These are phyloP conservation scores for Cystobasidium tubakii DNA, from an alignment of 768 basidiomycete genomes.

Conservation along the genomic window DNA sequence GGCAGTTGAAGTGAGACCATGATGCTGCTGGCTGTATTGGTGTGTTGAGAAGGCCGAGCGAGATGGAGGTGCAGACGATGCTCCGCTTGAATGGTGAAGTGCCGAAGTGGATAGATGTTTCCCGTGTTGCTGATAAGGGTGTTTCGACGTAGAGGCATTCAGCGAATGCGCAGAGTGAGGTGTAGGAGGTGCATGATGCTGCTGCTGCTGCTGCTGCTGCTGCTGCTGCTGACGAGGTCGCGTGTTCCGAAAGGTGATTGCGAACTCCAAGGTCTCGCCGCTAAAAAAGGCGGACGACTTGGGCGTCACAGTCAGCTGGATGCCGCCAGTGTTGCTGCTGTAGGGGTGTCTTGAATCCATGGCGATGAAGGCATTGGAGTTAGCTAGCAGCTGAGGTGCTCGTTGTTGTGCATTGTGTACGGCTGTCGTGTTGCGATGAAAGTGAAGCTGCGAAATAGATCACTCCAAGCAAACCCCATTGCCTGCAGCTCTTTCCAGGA, in stretches of 20 bases:
- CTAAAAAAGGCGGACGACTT: conserved; percentile 86
- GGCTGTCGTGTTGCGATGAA: too few relatives aligned
- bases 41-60: conserved; percentile 44
- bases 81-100: background rate
- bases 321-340: conserved; percentile 31
- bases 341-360: background rate
- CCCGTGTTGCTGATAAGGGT: background rate
- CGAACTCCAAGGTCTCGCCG: conserved; percentile 77
- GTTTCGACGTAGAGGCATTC: background rate
- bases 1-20: conserved; percentile 54
- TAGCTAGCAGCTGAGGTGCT: background rate
- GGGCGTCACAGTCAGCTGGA: conserved; percentile 55
- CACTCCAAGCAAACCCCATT: too few relatives aligned
- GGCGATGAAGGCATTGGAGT: background rate
- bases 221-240: conserved; percentile 52
- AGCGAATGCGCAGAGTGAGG: conserved; percentile 3
- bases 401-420: background rate
- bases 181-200: background rate
- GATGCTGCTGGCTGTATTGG: conserved; percentile 47
- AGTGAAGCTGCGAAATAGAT: too few relatives aligned
- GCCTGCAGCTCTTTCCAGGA: too few relatives aligned
- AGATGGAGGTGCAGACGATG: conserved; percentile 42
- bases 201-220: background rate
- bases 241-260: conserved; percentile 79
- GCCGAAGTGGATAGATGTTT: background rate